A percentile compares a stretch with the other conserved stretches of the same genome.
phyloP scores from a whole-genome alignment of 1,284 basidiomycete genomes.

The Gymnopus androsaceus region DNA sequence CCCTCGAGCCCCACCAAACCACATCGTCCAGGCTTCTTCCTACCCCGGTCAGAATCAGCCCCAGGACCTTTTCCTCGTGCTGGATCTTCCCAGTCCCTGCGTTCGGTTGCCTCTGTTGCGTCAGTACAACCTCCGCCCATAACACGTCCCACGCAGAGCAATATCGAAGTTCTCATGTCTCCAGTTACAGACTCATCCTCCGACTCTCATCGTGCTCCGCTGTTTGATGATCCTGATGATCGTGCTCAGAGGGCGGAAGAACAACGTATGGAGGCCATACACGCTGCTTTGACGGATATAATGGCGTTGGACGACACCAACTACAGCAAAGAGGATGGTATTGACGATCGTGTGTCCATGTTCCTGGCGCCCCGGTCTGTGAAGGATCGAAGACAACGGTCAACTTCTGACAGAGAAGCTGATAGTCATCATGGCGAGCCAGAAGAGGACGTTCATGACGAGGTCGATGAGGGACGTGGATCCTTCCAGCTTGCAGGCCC shows the following conservation, averaged over 20 bases:
- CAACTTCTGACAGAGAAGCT: slow-evolving; percentile 42
- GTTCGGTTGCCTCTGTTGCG: slow-evolving; percentile 30
- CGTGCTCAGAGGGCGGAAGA: slow-evolving; percentile 65
- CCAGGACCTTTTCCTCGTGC: slow-evolving; percentile 38
- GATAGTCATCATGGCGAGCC: slow-evolving; percentile 41
- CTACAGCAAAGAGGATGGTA: slow-evolving; percentile 13
- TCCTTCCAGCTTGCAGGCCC: slow-evolving; percentile 76
- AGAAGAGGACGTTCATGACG: slow-evolving; percentile 46
- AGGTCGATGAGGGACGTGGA: slow-evolving; percentile 44
- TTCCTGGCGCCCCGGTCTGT: slow-evolving; percentile 17
- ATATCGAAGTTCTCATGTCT: slow-evolving; percentile 79
- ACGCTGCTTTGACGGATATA: slow-evolving; percentile 91
- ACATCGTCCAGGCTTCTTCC: slow-evolving; percentile 16
- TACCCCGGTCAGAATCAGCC: slow-evolving; percentile 42
- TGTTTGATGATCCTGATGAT: slow-evolving; percentile 80
- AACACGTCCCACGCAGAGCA: slow-evolving; percentile 43
- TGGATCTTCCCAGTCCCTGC: slow-evolving; percentile 33
- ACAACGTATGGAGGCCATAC: slow-evolving; percentile 89
- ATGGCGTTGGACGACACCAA: slow-evolving; percentile 76
- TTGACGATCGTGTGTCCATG: slow-evolving; percentile 14
- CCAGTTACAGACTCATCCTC: slow-evolving; percentile 51
- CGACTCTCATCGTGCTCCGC: slow-evolving; percentile 63
- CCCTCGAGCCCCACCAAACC: slow-evolving; percentile 24
- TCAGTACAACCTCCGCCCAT: slow-evolving; percentile 23
- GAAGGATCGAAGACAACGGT: slow-evolving; percentile 25